Base-by-base conservation (phyloP, 1,139 yeast species). In the Geotrichum siamense region DNA sequence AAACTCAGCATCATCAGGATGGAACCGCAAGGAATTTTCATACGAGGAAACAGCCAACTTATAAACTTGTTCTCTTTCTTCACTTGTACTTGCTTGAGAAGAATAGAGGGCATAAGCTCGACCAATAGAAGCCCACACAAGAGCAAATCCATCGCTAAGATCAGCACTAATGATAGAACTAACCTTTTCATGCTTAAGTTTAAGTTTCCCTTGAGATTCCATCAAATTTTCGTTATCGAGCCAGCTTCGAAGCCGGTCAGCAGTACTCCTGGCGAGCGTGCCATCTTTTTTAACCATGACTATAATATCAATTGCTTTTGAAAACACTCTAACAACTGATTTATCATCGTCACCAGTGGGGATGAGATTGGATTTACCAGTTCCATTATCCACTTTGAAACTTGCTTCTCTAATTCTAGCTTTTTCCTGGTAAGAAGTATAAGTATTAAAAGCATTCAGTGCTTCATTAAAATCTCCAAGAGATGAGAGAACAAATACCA, bases 401-500 rank as follows among this genome's bases (percentile, higher is more conserved):
- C 57, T 57, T 5, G 61, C 58, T 20, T 59, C 62, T 12, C 58
- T 55, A 35, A 68, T 54, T 41, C 67, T 65, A 3, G 61, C 52
- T 35, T 61, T 63, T 34, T 62, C 64, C 43, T 68, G 68, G 31
- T 68, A 61, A 5, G 65, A 60, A 32, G 67, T 49, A 49, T 70
- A 75, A 0, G 74, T 71, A 13, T 63, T 62, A 52, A 74, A 69
- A 0, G 73, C 64, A 2, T 73, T 64, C 9, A 59, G 53, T 0
- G 68, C 65, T 48, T 72, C 75, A 2, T 50, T 53, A 40, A 53
- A 55, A 17, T 58, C 53, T 19, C 63, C 61, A 29, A 62, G 52
- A 9, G 62, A 56, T 10, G 53, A 47, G 17, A 55, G 60, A 1
- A 60, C 62, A 51, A 55, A 54, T 19, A 64, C 49, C 55, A 67